Percentiles rank a stretch among this genome's conserved stretches.
These are phyloP conservation scores for Santalum album DNA, from an alignment of 164 flowering plant species.

Conservation along the genomic window DNA sequence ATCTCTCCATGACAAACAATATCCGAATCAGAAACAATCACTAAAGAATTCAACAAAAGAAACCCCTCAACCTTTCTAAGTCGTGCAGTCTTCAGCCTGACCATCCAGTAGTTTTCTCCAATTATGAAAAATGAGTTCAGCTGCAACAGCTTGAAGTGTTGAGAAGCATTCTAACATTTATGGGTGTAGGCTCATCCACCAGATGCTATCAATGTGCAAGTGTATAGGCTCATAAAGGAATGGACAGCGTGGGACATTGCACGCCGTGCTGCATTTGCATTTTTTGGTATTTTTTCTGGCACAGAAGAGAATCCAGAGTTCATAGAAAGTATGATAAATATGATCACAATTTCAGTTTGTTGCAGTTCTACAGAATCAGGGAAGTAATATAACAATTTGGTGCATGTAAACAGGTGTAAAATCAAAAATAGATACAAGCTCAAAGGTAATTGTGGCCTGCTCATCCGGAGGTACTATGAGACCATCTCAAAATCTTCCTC, in stretches of 20 bases:
- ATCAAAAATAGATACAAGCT: slow-evolving; percentile 54
- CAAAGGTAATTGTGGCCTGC: slow-evolving; percentile 96
- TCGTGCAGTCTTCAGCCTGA: too few species aligned
- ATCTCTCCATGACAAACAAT: too few species aligned
- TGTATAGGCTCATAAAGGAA: slow-evolving; percentile 91
- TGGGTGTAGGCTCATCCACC: slow-evolving; percentile 68
- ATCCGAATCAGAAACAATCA: too few species aligned
- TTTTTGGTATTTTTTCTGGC: slow-evolving; percentile 93
- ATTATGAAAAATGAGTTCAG: too few species aligned
- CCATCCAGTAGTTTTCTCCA: too few species aligned
- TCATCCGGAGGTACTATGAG: slow-evolving; percentile 86
- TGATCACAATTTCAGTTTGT: not conserved
- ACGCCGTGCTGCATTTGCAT: slow-evolving; percentile 93
- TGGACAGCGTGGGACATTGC: slow-evolving; percentile 99
- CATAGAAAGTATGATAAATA: slow-evolving; percentile 41
- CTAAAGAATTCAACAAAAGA: too few species aligned
- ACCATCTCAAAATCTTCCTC: slow-evolving; percentile 90
- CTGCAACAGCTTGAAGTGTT: too few species aligned
- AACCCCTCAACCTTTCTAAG: too few species aligned
- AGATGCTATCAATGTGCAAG: slow-evolving; percentile 84
- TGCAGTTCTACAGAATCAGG: not conserved
- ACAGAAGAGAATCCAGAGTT: slow-evolving; percentile 99
- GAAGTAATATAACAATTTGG: slow-evolving; percentile 6
- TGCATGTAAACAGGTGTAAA: slow-evolving; percentile 51
- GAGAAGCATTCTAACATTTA: too few species aligned